Evolutionary conservation across 768 basidiomycete genomes (phyloP).

Genomic region (Suillus paluster): DNA sequence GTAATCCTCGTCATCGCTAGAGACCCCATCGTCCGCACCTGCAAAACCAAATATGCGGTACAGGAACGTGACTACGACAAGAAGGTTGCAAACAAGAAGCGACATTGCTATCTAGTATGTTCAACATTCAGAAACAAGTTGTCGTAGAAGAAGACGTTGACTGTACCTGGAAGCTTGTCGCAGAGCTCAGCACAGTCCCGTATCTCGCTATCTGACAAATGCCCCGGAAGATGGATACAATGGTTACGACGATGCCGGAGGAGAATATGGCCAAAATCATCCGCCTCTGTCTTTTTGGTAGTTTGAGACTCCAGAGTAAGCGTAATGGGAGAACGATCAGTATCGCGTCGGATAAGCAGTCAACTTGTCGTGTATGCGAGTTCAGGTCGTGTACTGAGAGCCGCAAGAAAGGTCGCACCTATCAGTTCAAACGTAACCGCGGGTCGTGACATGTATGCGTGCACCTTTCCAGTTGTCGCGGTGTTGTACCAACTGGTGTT

Average conservation of each 20-base stretch:
- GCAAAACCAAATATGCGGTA: background rate
- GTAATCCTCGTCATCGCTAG: slow-evolving; percentile 2
- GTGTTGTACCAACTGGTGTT: background rate
- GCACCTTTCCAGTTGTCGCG: background rate
- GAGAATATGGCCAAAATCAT: slow-evolving; percentile 11
- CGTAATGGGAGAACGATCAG: slow-evolving; percentile 5
- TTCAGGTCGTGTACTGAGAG: background rate
- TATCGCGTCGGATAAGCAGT: slow-evolving; percentile 8
- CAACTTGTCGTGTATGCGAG: background rate
- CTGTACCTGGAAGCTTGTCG: slow-evolving; percentile 7
- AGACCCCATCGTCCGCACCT: background rate
- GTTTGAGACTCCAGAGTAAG: slow-evolving; percentile 11
- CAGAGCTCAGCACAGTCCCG: background rate
- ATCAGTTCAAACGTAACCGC: slow-evolving; percentile 3
- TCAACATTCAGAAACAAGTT: background rate
- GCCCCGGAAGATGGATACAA: slow-evolving; percentile 5
- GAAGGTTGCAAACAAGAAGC: slow-evolving; percentile 5
- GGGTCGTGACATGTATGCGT: background rate
- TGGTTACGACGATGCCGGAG: background rate
- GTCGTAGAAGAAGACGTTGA: background rate
- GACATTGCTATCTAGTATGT: background rate
- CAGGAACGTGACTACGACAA: slow-evolving; percentile 1
- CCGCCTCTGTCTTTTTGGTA: slow-evolving; percentile 10
- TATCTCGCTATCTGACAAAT: slow-evolving; percentile 1
- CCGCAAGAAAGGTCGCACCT: slow-evolving; percentile 1